Percentiles rank a stretch among this genome's conserved stretches.
Evolutionary conservation across 108 stramenopile species (phyloP).

Genomic region (Conticribra weissflogii): DNA sequence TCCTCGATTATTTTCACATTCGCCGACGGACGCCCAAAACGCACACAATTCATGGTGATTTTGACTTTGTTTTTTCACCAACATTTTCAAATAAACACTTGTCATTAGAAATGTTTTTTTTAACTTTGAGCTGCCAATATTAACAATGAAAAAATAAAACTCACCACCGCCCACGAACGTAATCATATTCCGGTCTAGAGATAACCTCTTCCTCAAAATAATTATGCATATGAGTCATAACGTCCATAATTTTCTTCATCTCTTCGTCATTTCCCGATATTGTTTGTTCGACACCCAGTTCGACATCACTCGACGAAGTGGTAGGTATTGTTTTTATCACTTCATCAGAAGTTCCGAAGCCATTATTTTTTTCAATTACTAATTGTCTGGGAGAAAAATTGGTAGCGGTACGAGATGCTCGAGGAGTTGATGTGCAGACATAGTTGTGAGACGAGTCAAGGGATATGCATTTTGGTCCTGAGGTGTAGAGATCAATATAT

Average conservation of each 20-base stretch:
- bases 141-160: not conserved
- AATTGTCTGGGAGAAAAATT: not conserved
- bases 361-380: not conserved
- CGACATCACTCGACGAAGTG: conserved; percentile 2
- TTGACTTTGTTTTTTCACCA: conserved; percentile 37
- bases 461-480: conserved; percentile 25
- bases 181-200: conserved; percentile 66
- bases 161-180: conserved; percentile 64
- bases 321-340: not conserved
- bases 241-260: conserved; percentile 51
- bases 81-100: not conserved
- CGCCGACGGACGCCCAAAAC: conserved; percentile 77
- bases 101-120: not conserved
- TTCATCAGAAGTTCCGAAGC: too few relatives aligned
- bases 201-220: conserved; percentile 75
- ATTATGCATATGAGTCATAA: conserved; percentile 57
- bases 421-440: conserved; percentile 39
- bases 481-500: not conserved
- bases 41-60: conserved; percentile 67
- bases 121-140: not conserved
- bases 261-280: conserved; percentile 59
- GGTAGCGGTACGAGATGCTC: conserved; percentile 18
- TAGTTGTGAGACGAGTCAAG: conserved; percentile 35
- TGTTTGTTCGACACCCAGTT: conserved; percentile 35
- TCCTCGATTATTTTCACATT: conserved; percentile 71